A percentile compares a stretch with the other conserved stretches of the same genome.
Evolutionary conservation across 208 protist species (phyloP).

Genomic region (Acanthamoeba royreba): DNA sequence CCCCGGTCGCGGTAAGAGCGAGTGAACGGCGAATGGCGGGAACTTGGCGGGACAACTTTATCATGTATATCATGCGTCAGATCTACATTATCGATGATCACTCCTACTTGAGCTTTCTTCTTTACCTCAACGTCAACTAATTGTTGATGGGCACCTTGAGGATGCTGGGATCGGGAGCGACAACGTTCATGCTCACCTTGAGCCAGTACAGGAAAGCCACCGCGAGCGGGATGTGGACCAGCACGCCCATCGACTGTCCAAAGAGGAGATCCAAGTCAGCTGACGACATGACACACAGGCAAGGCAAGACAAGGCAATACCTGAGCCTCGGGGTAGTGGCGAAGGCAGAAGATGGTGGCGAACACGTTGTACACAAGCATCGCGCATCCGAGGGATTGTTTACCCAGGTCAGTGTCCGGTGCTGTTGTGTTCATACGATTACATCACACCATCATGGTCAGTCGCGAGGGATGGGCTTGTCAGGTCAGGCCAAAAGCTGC

Average conservation of each 20-base stretch:
- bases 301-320: not conserved
- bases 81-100: too few relatives aligned
- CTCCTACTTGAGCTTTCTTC: too few relatives aligned
- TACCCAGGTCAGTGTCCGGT: not conserved
- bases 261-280: not conserved
- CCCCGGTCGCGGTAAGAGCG: not conserved
- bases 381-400: not conserved
- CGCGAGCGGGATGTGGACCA: not conserved
- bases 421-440: not conserved
- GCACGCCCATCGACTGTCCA: not conserved
- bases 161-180: too few relatives aligned
- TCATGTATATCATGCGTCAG: too few relatives aligned
- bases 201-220: not conserved
- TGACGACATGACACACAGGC: not conserved
- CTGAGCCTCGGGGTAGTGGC: not conserved
- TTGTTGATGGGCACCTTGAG: too few relatives aligned
- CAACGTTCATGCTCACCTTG: not conserved
- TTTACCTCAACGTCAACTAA: too few relatives aligned
- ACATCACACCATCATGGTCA: not conserved
- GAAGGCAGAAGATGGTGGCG: not conserved
- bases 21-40: too few relatives aligned
- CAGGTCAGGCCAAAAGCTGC: not conserved
- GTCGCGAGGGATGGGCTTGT: not conserved
- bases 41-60: too few relatives aligned
- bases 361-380: not conserved